Conservation (phyloP, 2,329 filamentous ascomycete species). For the Hortaea werneckii region DNA sequence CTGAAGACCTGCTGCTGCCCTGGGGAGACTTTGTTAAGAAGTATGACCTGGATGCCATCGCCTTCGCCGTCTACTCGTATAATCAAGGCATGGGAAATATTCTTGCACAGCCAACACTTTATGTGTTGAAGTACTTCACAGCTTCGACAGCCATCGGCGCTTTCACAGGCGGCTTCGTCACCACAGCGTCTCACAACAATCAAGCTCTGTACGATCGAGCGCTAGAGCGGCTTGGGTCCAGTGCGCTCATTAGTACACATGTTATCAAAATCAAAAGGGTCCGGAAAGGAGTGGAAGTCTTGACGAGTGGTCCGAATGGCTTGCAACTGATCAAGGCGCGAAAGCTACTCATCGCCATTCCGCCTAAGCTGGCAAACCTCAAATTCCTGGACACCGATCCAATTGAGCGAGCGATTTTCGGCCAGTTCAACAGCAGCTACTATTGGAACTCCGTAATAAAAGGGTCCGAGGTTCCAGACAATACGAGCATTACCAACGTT, state of each 20-base stretch:
- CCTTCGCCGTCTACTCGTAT: slow-evolving; percentile 32
- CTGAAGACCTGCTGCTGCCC: slow-evolving; percentile 37
- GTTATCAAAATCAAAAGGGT: slow-evolving; percentile 15
- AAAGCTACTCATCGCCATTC: slow-evolving; percentile 35
- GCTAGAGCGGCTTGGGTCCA: slow-evolving; percentile 12
- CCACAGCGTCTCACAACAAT: slow-evolving; percentile 12
- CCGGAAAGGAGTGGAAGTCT: slow-evolving; percentile 15
- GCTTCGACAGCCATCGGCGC: slow-evolving; percentile 4
- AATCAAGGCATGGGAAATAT: slow-evolving; percentile 38
- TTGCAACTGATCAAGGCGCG: slow-evolving; percentile 27
- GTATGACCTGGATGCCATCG: slow-evolving; percentile 34
- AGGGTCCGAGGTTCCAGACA: slow-evolving; percentile 11
- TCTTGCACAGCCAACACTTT: slow-evolving; percentile 34
- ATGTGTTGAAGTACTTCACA: slow-evolving; percentile 32
- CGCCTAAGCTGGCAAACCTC: slow-evolving; percentile 30
- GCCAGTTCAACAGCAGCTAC: slow-evolving; percentile 9
- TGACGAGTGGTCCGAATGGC: slow-evolving; percentile 23
- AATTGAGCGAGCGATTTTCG: neutral
- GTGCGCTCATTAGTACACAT: slow-evolving; percentile 19
- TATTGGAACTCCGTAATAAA: slow-evolving; percentile 14
- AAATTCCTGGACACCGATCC: slow-evolving; percentile 27
- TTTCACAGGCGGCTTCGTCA: slow-evolving; percentile 10
- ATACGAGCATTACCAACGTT: slow-evolving; percentile 11
- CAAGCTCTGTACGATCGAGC: slow-evolving; percentile 17
- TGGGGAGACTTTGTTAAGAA: slow-evolving; percentile 41